Conservation (phyloP, 73 alveolate species). For the Halteria grandinella region DNA sequence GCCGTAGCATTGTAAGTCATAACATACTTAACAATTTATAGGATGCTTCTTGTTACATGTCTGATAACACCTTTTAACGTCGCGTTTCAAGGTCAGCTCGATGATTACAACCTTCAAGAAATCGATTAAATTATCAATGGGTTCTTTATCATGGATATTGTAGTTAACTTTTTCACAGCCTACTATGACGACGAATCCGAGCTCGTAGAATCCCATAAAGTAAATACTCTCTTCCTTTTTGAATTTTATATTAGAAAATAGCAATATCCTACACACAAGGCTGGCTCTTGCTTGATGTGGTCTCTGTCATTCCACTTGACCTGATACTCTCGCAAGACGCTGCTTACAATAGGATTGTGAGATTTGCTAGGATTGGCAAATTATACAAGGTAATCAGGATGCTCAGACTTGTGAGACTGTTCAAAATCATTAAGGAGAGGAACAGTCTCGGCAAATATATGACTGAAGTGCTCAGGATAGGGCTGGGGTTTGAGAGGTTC, state of each 20-base stretch:
- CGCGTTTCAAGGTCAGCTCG: conserved; percentile 19
- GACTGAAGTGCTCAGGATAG: conserved; percentile 59
- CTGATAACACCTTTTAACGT: conserved; percentile 43
- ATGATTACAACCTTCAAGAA: not conserved
- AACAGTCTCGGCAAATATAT: conserved; percentile 62
- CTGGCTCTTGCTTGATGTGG: conserved; percentile 83
- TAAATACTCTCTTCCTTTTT: no score
- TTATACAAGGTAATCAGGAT: conserved; percentile 82
- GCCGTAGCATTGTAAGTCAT: conserved; percentile 28
- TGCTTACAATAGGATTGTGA: conserved; percentile 75
- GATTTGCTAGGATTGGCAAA: conserved; percentile 85
- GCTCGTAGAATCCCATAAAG: conserved; percentile 71
- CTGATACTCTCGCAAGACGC: conserved; percentile 56
- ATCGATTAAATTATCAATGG: conserved; percentile 62
- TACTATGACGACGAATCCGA: conserved; percentile 73
- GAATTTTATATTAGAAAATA: conserved; percentile 55
- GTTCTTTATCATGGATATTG: conserved; percentile 70
- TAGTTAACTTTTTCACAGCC: conserved; percentile 61
- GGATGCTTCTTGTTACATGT: conserved; percentile 67
- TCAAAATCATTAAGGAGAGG: conserved; percentile 83
- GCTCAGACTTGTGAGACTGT: conserved; percentile 79
- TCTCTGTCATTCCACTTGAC: conserved; percentile 78
- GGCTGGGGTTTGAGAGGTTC: conserved; percentile 66
- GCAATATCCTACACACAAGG: conserved; percentile 65
- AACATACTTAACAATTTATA: not conserved